Conservation (phyloP, 208 protist species). For the Trypanosoma mega region DNA sequence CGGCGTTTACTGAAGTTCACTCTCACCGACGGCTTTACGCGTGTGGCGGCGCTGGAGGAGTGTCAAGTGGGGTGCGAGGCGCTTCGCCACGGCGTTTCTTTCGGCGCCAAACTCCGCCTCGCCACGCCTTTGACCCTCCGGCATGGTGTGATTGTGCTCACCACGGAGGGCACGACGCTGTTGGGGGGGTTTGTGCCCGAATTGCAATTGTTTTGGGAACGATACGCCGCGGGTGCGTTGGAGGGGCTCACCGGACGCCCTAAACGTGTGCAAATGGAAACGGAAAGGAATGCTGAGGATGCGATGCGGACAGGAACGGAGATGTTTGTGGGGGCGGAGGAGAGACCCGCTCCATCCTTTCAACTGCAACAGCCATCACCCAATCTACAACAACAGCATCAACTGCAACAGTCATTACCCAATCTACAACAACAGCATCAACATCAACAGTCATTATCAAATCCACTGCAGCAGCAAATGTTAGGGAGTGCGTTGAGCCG, state of each 20-base stretch:
- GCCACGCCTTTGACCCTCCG: conserved; percentile 16
- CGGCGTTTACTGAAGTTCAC: conserved; percentile 48
- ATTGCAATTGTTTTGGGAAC: conserved; percentile 46
- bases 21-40: conserved; percentile 72
- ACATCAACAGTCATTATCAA: no score
- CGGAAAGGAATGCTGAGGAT: not conserved
- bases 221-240: conserved; percentile 34
- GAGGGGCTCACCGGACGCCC: conserved; percentile 43
- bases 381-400: no score
- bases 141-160: conserved; percentile 48
- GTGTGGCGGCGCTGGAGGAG: conserved; percentile 58
- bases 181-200: conserved; percentile 52
- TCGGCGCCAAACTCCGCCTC: conserved; percentile 52
- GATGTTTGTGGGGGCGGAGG: not conserved
- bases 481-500: no score
- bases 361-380: no score
- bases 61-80: conserved; percentile 10
- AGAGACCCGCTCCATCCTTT: no score
- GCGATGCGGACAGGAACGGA: not conserved
- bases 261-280: conserved; percentile 4
- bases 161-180: conserved; percentile 38
- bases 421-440: no score
- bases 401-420: no score
- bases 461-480: no score
- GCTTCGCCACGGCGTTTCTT: conserved; percentile 42